These are phyloP conservation scores for Nectriaceae sp. DNA, from an alignment of 2,329 filamentous ascomycete species.

Conservation along the genomic window DNA sequence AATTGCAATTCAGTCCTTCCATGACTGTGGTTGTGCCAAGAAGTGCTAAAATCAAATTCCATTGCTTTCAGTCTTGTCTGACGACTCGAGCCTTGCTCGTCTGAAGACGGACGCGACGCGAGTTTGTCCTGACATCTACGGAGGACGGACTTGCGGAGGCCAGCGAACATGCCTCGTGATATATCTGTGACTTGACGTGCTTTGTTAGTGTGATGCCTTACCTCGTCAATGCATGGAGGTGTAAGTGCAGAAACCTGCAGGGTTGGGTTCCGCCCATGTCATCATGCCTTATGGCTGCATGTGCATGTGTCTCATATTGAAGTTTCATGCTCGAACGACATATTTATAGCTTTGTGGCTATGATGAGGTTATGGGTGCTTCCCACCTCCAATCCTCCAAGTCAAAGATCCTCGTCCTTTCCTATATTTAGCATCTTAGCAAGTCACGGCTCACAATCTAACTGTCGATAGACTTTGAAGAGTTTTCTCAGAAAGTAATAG, in stretches of 20 bases:
- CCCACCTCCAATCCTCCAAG: too few species aligned
- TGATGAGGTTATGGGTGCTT: too few species aligned
- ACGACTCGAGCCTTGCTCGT: slow-evolving; percentile 16
- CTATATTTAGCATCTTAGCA: too few species aligned
- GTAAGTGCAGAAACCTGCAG: too few species aligned
- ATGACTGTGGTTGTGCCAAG: slow-evolving; percentile 98
- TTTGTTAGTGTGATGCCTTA: neutral
- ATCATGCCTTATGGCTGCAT: neutral
- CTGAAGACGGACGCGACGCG: slow-evolving; percentile 28
- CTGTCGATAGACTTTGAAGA: neutral
- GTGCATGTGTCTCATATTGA: neutral
- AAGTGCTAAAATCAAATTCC: slow-evolving; percentile 82
- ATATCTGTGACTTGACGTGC: slow-evolving; percentile 7
- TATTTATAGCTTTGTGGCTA: too few species aligned
- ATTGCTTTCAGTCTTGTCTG: slow-evolving; percentile 28
- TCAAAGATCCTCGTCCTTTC: too few species aligned
- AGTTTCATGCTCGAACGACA: too few species aligned
- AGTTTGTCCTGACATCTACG: slow-evolving; percentile 15
- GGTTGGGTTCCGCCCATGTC: neutral
- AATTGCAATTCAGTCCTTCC: slow-evolving; percentile 88
- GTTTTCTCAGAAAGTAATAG: slow-evolving; percentile 2
- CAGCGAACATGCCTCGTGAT: slow-evolving; percentile 29
- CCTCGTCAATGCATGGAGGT: neutral
- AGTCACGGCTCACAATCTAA: too few species aligned
- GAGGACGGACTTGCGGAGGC: slow-evolving; percentile 24